Evolutionary conservation across 805 yeast genomes (phyloP).

Genomic region (Saccharomycodes ludwigii): DNA sequence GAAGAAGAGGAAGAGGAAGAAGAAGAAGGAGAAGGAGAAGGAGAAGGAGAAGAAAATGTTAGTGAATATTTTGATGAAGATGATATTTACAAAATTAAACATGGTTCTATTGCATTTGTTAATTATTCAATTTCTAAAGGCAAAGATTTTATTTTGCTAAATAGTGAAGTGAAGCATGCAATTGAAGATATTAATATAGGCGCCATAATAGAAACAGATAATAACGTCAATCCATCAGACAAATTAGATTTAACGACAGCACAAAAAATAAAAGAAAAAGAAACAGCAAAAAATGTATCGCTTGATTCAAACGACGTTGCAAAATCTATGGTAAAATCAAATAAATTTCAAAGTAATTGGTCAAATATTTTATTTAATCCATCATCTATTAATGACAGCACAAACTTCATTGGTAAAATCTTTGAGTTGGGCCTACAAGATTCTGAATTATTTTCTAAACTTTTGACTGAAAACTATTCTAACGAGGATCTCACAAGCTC

Average conservation of each 20-base stretch:
- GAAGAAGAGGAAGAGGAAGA: not conserved
- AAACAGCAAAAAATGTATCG: not conserved
- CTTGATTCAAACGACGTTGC: not conserved
- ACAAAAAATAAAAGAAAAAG: not conserved
- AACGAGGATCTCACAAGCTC: not conserved
- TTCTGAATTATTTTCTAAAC: slow-evolving; percentile 3
- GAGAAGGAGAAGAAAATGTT: not conserved
- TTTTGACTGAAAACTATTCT: slow-evolving; percentile 2
- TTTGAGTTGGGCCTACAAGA: slow-evolving; percentile 6
- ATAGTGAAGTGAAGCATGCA: slow-evolving; percentile 1
- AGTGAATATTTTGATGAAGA: too few species aligned
- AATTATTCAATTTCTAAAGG: slow-evolving; percentile 1
- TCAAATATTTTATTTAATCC: slow-evolving; percentile 5
- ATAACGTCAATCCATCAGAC: not conserved
- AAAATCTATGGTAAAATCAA: slow-evolving; percentile 1
- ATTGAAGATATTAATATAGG: not conserved
- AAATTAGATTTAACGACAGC: not conserved
- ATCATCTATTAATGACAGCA: slow-evolving; percentile 5
- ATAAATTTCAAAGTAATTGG: slow-evolving; percentile 5
- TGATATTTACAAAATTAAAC: not conserved
- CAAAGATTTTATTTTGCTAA: slow-evolving; percentile 3
- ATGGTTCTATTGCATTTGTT: not conserved
- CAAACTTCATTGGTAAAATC: slow-evolving; percentile 5
- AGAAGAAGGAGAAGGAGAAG: not conserved
- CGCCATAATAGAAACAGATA: not conserved